Base-by-base conservation (phyloP, 2,329 filamentous ascomycete species). In the Herpotrichia juniperi region DNA sequence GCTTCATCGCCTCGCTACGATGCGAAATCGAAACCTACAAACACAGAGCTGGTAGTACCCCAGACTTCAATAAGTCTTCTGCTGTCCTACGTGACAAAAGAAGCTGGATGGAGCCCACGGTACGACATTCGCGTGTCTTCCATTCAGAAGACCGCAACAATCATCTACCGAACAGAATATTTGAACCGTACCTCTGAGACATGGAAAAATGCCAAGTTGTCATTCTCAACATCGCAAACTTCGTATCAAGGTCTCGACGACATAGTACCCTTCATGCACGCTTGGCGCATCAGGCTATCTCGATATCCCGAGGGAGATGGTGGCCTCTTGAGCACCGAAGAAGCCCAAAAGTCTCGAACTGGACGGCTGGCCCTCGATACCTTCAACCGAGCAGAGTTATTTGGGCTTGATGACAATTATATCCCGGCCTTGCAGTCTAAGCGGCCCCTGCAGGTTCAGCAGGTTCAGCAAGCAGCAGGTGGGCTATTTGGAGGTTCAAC, bases 71-170 rank as follows among this genome's bases (percentile, higher is more conserved):
- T 66, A 2, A 55, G 21, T 46, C 67, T 88, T 6, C 75, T 79
- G 3, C 62, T 87, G n/a, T 83, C 80, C 0, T 87, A 87, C 62
- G 79, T 87, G 30, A 85, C 85, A 0, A 74, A 76, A 7, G 77
- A 78, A 1, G 84, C 84, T 0, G 82, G 74, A 54, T 88, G 86
- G 85, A 72, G 74, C 0, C 83, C 86, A 2, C 82, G 78, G 49
- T 88, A 88, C 65, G 84, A 88, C 59, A 70, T 88, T 32, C 79
- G 79, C 46, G 76, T 89, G n/a, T 83, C 78, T 11, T 86, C 85
- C 1, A 79, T 80, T 0, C 76, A 70, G 17, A 80, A 78, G 43
- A 79, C 79, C 0, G 84, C 78, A 1, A 72, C 72, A 4, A 75
- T 88, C 12, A 81, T 80, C 60, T 89, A 88, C 64, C 83, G 87